These are phyloP conservation scores for Collariella sp. DNA, from an alignment of 495 filamentous ascomycete genomes.

Conservation along the genomic window DNA sequence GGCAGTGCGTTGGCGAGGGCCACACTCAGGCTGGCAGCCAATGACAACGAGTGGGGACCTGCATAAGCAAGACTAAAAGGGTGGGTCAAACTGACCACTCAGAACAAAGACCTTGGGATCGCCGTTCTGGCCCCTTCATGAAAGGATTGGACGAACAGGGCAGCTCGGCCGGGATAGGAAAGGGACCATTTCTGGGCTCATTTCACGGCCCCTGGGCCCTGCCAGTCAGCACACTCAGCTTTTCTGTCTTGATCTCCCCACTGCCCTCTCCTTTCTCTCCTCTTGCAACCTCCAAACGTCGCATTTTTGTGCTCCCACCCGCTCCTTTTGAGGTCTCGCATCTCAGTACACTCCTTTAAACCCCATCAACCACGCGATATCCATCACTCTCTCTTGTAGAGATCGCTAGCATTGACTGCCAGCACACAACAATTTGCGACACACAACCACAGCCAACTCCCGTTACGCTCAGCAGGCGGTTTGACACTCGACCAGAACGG, in stretches of 20 bases:
- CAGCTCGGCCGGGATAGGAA: conserved; percentile 14
- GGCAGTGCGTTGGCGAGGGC: neutral
- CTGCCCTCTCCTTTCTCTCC: conserved; percentile 4
- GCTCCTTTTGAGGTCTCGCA: conserved; percentile 30
- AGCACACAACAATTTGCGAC: neutral
- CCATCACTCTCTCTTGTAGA: neutral
- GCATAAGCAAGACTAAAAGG: conserved; percentile 15
- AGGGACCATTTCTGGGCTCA: conserved; percentile 17
- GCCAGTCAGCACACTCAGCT: conserved; percentile 1
- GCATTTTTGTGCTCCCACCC: conserved; percentile 24
- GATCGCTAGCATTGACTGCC: conserved; percentile 19
- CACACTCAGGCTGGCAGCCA: conserved; percentile 4
- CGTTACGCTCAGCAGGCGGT: neutral
- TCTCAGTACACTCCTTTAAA: conserved; percentile 29
- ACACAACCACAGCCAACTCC: neutral
- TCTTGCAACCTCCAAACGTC: conserved; percentile 15
- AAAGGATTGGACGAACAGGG: neutral
- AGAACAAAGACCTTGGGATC: conserved; percentile 10
- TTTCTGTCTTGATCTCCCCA: conserved; percentile 8
- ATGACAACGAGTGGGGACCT: conserved; percentile 20
- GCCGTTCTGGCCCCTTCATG: conserved; percentile 6
- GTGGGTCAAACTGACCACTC: conserved; percentile 15
- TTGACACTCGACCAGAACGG: neutral
- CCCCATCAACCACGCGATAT: conserved; percentile 12
- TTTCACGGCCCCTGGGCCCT: conserved; percentile 17